Base-by-base conservation (phyloP, 1,284 basidiomycete genomes). In the Moesziomyces parantarcticus region DNA sequence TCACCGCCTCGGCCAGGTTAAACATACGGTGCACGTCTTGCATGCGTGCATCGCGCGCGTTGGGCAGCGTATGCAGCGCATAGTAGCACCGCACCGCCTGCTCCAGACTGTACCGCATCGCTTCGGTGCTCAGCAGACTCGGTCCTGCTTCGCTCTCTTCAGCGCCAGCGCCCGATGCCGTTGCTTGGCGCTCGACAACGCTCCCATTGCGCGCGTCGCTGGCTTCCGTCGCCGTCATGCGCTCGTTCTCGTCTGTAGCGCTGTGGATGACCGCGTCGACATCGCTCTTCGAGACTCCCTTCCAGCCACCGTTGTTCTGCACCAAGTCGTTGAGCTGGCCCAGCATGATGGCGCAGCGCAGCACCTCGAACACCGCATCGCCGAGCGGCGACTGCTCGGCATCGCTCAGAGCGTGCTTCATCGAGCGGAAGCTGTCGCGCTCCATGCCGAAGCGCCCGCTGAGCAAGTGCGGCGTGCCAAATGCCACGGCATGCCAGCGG, bases 401-500 rank as follows among this genome's bases (percentile, higher is more conserved):
- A n/a, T 63, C 57, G 14, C 58, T 62, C 11, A 75, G 45, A 1
- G 72, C 57, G 14, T 61, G 54, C 54, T 67, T 69, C 72, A 75
- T 70, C 47, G 58, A 47, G 1, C 57, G 57, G 52, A 71, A 67
- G 29, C 58, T 61, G 42, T 58, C 48, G 7, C 69, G 58, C 32
- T 75, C 72, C 54, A 71, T 54, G 13, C 62, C 72, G n/a, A 71
- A 64, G 10, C 66, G 58, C 20, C 72, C 72, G 22, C 41, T 43
- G 21, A 77, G 46, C 40, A 72, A 23, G 20, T 71, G 68, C 14
- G 72, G 60, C 21, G 75, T 64, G 16, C 64, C 62, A 51, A 75
- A 77, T 1, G 55, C 68, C 21, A 64, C 39, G 6, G 75, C 58
- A 43, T 77, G 75, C 75, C 75, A 77, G 25, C 75, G 63, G 50